Conservation (phyloP, 225 moss, liverwort and hornwort genomes). For the Anthoceros angustus region DNA sequence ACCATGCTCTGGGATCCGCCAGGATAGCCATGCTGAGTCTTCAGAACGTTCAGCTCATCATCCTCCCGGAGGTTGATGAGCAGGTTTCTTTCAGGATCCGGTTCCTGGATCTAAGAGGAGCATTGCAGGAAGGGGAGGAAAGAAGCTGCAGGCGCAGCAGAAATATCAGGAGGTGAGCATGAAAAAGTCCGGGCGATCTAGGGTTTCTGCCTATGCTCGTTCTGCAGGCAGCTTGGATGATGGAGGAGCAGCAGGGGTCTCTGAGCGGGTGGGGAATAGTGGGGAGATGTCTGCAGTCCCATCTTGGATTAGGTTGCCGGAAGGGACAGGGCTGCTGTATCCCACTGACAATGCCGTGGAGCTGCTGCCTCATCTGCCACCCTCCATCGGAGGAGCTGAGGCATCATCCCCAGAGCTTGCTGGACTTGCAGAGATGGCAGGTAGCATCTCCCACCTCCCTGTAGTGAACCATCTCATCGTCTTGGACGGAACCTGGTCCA, state of each 20-base stretch:
- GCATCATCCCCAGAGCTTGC: not conserved
- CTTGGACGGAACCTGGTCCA: constrained; percentile 87
- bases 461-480: constrained; percentile 62
- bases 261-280: constrained; percentile 5
- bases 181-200: constrained; percentile 7
- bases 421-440: constrained; percentile 7
- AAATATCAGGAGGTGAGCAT: constrained; percentile 9
- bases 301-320: constrained; percentile 38
- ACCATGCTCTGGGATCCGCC: constrained; percentile 72
- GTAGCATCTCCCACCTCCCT: constrained; percentile 3
- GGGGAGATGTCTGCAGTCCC: constrained; percentile 14
- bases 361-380: constrained; percentile 22
- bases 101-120: constrained; percentile 72
- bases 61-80: constrained; percentile 42
- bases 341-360: constrained; percentile 63
- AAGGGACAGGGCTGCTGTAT: constrained; percentile 57
- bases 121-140: constrained; percentile 59
- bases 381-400: constrained; percentile 4
- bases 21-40: constrained; percentile 63
- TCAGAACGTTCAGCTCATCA: constrained; percentile 45
- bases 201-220: constrained; percentile 5
- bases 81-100: constrained; percentile 44
- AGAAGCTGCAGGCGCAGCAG: constrained; percentile 21
- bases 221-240: not conserved
- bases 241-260: not conserved